Conservation (phyloP, 306 rosid species). For the Corylus avellana region DNA sequence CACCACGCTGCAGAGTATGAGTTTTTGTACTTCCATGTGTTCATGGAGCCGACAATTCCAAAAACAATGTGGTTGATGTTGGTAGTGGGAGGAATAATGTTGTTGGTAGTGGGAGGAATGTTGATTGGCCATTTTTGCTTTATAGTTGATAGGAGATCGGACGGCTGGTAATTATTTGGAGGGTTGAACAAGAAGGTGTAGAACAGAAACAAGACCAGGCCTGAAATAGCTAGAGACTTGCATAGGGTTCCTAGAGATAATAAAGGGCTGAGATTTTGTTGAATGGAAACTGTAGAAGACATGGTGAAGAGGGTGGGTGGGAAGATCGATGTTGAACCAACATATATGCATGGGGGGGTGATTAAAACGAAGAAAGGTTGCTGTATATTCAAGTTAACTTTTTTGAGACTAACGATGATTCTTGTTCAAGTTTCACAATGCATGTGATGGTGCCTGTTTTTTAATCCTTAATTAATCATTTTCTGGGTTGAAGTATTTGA, state of each 20-base stretch:
- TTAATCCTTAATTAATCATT: background rate
- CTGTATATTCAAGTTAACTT: background rate
- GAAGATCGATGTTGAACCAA: background rate
- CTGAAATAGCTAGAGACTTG: conserved; percentile 34
- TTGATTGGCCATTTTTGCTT: conserved; percentile 22
- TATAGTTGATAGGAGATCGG: conserved; percentile 23
- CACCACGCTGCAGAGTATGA: conserved; percentile 48
- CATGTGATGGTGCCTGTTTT: background rate
- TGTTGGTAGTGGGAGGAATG: background rate
- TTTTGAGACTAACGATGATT: background rate
- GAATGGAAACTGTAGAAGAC: conserved; percentile 22
- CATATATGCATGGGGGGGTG: background rate
- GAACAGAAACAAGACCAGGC: conserved; percentile 25
- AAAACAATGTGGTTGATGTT: conserved; percentile 40
- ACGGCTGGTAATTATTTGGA: conserved; percentile 27
- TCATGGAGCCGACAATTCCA: conserved; percentile 41
- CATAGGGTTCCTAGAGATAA: conserved; percentile 14
- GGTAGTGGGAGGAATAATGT: conserved; percentile 2
- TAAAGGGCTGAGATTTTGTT: conserved; percentile 11
- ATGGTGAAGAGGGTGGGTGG: conserved; percentile 6
- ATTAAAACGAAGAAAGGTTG: background rate
- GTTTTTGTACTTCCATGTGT: conserved; percentile 46
- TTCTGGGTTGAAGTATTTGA: background rate
- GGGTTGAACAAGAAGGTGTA: conserved; percentile 24
- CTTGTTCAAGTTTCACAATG: conserved; percentile 4